A percentile compares a stretch with the other conserved stretches of the same genome.
Evolutionary conservation across 805 yeast genomes (phyloP).

Genomic region (Scheffersomyces coipomensis): DNA sequence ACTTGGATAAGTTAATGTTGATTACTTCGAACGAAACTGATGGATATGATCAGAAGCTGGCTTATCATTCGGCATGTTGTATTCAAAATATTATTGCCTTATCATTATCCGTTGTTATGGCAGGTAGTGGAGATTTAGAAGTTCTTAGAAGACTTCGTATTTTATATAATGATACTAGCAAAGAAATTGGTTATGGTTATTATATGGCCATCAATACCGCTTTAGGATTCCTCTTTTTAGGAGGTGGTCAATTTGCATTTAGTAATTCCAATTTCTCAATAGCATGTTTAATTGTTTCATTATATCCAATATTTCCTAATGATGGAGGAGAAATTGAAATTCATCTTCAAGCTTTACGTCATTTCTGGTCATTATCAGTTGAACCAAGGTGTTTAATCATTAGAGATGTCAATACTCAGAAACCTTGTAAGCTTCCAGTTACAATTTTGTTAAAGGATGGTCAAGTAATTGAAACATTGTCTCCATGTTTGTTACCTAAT

Average conservation of each 20-base stretch:
- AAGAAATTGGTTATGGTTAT: slow-evolving; percentile 57
- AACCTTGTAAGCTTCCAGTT: slow-evolving; percentile 50
- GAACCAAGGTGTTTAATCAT: slow-evolving; percentile 79
- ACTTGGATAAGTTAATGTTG: slow-evolving; percentile 50
- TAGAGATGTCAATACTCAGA: slow-evolving; percentile 62
- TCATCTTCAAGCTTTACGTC: slow-evolving; percentile 81
- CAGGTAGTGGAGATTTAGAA: slow-evolving; percentile 87
- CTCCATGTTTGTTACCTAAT: slow-evolving; percentile 75
- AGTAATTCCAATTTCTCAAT: slow-evolving; percentile 59
- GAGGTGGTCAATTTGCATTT: slow-evolving; percentile 90
- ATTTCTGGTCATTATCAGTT: slow-evolving; percentile 86
- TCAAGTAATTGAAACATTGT: slow-evolving; percentile 20
- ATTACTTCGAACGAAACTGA: slow-evolving; percentile 40
- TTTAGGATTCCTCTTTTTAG: slow-evolving; percentile 82
- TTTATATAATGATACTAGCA: slow-evolving; percentile 58
- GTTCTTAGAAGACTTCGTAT: slow-evolving; percentile 70
- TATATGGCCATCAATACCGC: slow-evolving; percentile 79
- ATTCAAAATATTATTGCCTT: slow-evolving; percentile 61
- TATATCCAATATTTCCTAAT: slow-evolving; percentile 72
- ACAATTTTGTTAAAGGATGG: slow-evolving; percentile 41
- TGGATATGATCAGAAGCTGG: slow-evolving; percentile 58
- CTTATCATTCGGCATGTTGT: slow-evolving; percentile 51
- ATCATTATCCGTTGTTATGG: slow-evolving; percentile 73
- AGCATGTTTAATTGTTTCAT: slow-evolving; percentile 68
- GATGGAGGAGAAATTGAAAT: slow-evolving; percentile 45